Conservation (phyloP, 2,329 filamentous ascomycete genomes). For the Chrysosporium keratinophilum region DNA sequence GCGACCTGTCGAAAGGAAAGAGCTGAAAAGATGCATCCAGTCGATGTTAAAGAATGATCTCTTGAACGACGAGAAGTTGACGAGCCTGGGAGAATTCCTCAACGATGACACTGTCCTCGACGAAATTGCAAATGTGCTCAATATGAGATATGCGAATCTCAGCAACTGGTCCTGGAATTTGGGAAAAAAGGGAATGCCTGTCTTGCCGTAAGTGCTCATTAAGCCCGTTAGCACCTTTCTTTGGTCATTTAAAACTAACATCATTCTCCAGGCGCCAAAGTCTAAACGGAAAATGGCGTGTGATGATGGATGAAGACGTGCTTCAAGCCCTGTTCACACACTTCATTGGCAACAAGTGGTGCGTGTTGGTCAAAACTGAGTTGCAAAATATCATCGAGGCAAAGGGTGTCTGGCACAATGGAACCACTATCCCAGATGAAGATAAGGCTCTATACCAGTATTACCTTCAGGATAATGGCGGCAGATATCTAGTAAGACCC, state of each 20-base stretch:
- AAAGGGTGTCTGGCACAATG: constrained; percentile 15
- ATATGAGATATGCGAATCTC: constrained; percentile 35
- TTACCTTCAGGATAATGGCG: constrained; percentile 17
- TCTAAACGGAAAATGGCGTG: constrained; percentile 38
- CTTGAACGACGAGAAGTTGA: constrained; percentile 36
- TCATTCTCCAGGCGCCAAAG: constrained; percentile 25
- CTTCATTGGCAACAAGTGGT: constrained; percentile 33
- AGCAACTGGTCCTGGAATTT: constrained; percentile 38
- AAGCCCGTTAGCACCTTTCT: too few relatives aligned
- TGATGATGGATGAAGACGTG: constrained; percentile 41
- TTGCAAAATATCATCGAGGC: constrained; percentile 15
- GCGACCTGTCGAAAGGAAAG: constrained; percentile 26
- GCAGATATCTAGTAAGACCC: too few relatives aligned
- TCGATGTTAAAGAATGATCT: constrained; percentile 35
- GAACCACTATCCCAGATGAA: constrained; percentile 9
- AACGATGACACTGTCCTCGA: constrained; percentile 31
- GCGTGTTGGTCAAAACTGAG: constrained; percentile 20
- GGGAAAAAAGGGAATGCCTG: constrained; percentile 33
- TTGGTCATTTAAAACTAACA: neutral
- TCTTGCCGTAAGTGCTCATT: constrained; percentile 26
- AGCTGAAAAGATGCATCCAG: constrained; percentile 29
- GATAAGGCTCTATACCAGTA: constrained; percentile 23
- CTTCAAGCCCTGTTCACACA: constrained; percentile 39
- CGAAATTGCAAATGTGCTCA: constrained; percentile 38
- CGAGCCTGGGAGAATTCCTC: constrained; percentile 33